A percentile compares a stretch with the other conserved stretches of the same genome.
Conservation (phyloP, 495 filamentous ascomycete species). For the Neurospora tetraspora region DNA sequence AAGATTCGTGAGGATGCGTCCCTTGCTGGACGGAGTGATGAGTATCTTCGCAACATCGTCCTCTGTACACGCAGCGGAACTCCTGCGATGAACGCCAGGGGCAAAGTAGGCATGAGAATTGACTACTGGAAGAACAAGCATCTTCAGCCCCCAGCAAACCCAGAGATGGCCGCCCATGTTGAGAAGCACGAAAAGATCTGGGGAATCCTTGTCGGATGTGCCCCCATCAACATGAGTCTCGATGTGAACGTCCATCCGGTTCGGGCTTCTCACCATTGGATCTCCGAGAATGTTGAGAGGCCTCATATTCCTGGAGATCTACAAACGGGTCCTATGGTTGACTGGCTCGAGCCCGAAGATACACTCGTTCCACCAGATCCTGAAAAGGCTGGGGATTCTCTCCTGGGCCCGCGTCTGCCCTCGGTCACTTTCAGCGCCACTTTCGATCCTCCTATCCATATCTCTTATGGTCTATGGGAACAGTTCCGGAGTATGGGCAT, state of each 20-base stretch:
- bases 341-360: conserved; percentile 56
- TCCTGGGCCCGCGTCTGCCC: conserved; percentile 43
- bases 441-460: conserved; percentile 71
- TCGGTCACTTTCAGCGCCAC: conserved; percentile 74
- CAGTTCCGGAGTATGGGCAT: conserved; percentile 59
- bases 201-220: conserved; percentile 56
- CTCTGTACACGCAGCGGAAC: conserved; percentile 61
- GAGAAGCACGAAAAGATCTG: conserved; percentile 37
- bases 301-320: conserved; percentile 26
- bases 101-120: conserved; percentile 62
- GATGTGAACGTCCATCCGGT: conserved; percentile 44
- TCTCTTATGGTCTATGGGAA: conserved; percentile 57
- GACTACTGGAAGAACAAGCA: conserved; percentile 77
- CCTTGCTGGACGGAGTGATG: conserved; percentile 37
- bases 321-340: conserved; percentile 37
- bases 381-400: conserved; percentile 17
- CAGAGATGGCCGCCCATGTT: conserved; percentile 16
- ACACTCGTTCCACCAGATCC: conserved; percentile 35
- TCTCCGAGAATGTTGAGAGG: conserved; percentile 49
- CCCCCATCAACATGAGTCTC: conserved; percentile 21
- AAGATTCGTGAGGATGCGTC: conserved; percentile 43
- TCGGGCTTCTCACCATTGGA: conserved; percentile 59
- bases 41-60: conserved; percentile 42
- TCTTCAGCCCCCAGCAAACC: conserved; percentile 29
- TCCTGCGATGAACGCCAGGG: conserved; percentile 66